phyloP scores from a whole-genome alignment of 768 basidiomycete genomes.

The Leucocoprinus leucothites region DNA sequence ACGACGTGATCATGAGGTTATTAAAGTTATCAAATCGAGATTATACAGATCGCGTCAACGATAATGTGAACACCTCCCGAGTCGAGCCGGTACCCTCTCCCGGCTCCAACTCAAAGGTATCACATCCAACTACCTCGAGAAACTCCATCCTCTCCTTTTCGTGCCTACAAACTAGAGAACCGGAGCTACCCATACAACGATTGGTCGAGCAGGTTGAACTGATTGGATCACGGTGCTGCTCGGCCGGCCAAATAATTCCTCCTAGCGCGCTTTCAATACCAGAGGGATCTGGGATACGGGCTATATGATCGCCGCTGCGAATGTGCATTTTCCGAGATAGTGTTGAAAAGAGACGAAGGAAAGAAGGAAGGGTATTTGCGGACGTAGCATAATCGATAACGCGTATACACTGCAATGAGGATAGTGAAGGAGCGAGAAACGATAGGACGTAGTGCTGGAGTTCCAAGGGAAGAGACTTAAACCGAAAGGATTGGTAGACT shows the following conservation, averaged over 20 bases:
- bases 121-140: slow-evolving; percentile 14
- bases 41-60: neutral
- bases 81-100: neutral
- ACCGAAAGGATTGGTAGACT: slow-evolving; percentile 23
- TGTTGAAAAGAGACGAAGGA: slow-evolving; percentile 8
- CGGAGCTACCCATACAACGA: slow-evolving; percentile 9
- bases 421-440: slow-evolving; percentile 55
- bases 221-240: neutral
- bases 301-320: neutral
- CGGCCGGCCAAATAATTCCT: slow-evolving; percentile 9
- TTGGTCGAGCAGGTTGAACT: neutral
- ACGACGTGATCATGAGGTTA: too few species aligned
- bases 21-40: too few species aligned
- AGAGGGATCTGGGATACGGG: slow-evolving; percentile 11
- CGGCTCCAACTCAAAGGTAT: slow-evolving; percentile 11
- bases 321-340: neutral
- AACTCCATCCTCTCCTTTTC: slow-evolving; percentile 12
- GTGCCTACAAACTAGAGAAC: slow-evolving; percentile 7
- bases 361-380: slow-evolving; percentile 17
- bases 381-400: slow-evolving; percentile 46
- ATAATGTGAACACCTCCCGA: slow-evolving; percentile 8
- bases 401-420: slow-evolving; percentile 49
- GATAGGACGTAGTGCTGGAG: slow-evolving; percentile 56
- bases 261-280: neutral
- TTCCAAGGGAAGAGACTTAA: slow-evolving; percentile 49